phyloP scores from a whole-genome alignment of 257 asterid species.

The Solanum rostratum region DNA sequence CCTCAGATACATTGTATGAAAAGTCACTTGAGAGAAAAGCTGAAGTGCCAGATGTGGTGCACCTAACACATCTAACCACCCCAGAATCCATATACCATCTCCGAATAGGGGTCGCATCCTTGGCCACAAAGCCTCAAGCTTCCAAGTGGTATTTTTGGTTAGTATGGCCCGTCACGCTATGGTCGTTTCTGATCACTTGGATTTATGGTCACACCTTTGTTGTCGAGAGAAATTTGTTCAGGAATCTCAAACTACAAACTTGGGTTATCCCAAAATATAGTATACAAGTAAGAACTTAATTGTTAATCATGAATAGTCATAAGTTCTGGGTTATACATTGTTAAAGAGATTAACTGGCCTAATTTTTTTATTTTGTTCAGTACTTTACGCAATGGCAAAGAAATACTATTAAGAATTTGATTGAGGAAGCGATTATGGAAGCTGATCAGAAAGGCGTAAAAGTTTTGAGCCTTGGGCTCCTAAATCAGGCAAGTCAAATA shows the following conservation, averaged over 20 bases:
- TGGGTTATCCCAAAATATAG: slow-evolving; percentile 33
- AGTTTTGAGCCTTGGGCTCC: slow-evolving; percentile 20
- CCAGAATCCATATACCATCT: slow-evolving; percentile 26
- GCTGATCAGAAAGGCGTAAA: slow-evolving; percentile 21
- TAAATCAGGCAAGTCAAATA: slow-evolving; percentile 13
- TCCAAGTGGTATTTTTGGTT: slow-evolving; percentile 24
- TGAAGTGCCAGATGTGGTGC: slow-evolving; percentile 20
- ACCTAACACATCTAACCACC: slow-evolving; percentile 24
- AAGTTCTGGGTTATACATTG: neutral
- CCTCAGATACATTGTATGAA: slow-evolving; percentile 12
- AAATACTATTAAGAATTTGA: slow-evolving; percentile 7
- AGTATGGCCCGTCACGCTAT: slow-evolving; percentile 21
- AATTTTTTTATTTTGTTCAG: neutral
- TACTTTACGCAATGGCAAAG: slow-evolving; percentile 14
- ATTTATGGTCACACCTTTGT: slow-evolving; percentile 13
- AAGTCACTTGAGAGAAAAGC: slow-evolving; percentile 10
- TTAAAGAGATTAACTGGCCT: neutral
- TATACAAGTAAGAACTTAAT: slow-evolving; percentile 35
- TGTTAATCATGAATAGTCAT: neutral
- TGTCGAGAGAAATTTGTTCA: slow-evolving; percentile 19
- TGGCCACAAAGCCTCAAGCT: slow-evolving; percentile 19
- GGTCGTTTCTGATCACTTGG: slow-evolving; percentile 14
- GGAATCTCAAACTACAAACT: slow-evolving; percentile 10
- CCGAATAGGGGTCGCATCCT: slow-evolving; percentile 19
- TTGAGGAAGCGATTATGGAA: slow-evolving; percentile 11